These are phyloP conservation scores for Thermoascus crustaceus DNA, from an alignment of 2,329 filamentous ascomycete genomes.

Conservation along the genomic window DNA sequence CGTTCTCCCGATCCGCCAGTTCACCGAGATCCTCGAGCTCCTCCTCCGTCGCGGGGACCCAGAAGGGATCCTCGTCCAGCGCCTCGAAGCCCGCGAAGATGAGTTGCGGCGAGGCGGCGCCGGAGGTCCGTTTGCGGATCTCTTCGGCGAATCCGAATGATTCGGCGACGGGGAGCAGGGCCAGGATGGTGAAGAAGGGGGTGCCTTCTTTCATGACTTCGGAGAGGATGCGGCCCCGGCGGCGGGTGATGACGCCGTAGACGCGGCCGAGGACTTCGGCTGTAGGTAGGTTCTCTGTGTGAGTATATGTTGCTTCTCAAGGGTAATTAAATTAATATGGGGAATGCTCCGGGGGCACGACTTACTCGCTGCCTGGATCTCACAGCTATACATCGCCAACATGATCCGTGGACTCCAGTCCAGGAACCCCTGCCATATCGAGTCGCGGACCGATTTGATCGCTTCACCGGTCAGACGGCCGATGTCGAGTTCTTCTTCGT, in stretches of 20 bases:
- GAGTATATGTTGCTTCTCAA: constrained; percentile 11
- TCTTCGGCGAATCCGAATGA: constrained; percentile 95
- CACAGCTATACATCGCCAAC: constrained; percentile 95
- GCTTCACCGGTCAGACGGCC: constrained; percentile 85
- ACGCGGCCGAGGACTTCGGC: constrained; percentile 90
- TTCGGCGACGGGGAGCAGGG: constrained; percentile 82
- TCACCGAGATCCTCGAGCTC: constrained; percentile 94
- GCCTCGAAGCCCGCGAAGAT: constrained; percentile 90
- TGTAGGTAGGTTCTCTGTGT: constrained; percentile 23
- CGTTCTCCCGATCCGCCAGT: constrained; percentile 86
- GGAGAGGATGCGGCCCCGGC: constrained; percentile 78
- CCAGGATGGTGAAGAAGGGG: constrained; percentile 89
- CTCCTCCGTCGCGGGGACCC: constrained; percentile 94
- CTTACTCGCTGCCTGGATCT: constrained; percentile 87
- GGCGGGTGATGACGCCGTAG: constrained; percentile 94
- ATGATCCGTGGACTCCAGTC: constrained; percentile 96
- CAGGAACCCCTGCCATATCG: constrained; percentile 77
- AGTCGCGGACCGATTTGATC: constrained; percentile 77
- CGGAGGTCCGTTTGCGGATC: constrained; percentile 87
- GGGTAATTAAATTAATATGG: background rate
- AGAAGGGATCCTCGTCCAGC: constrained; percentile 92
- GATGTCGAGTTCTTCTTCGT: constrained; percentile 49
- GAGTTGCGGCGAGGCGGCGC: constrained; percentile 83
- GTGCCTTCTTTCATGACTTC: constrained; percentile 92
- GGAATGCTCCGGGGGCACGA: background rate